Conservation (phyloP, 805 yeast species). For the Pichia kluyveri region DNA sequence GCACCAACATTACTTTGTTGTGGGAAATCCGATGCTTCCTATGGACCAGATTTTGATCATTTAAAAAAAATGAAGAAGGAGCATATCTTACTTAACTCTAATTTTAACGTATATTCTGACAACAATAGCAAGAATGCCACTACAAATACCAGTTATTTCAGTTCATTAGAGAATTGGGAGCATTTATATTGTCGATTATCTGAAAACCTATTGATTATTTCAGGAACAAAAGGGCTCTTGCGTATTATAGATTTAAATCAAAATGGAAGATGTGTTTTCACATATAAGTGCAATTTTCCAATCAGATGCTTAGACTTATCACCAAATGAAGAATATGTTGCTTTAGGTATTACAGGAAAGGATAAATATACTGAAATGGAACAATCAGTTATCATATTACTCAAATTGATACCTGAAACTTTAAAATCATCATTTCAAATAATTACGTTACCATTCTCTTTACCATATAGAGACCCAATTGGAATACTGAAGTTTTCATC, state of each 20-base stretch:
- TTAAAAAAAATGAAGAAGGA: slow-evolving; percentile 20
- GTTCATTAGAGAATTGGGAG: slow-evolving; percentile 44
- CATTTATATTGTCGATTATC: slow-evolving; percentile 53
- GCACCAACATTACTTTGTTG: slow-evolving; percentile 54
- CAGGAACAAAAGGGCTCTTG: slow-evolving; percentile 66
- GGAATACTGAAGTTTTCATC: slow-evolving; percentile 64
- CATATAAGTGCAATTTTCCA: slow-evolving; percentile 63
- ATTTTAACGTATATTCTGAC: slow-evolving; percentile 10
- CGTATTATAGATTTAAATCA: slow-evolving; percentile 51
- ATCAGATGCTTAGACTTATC: slow-evolving; percentile 72
- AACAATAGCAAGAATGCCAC: slow-evolving; percentile 6
- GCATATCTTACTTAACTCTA: slow-evolving; percentile 21
- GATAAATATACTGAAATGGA: slow-evolving; percentile 61
- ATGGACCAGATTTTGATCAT: slow-evolving; percentile 41
- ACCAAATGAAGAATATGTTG: slow-evolving; percentile 53
- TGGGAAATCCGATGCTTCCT: slow-evolving; percentile 64
- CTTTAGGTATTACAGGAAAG: slow-evolving; percentile 76
- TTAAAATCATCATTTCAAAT: slow-evolving; percentile 9
- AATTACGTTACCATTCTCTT: slow-evolving; percentile 37
- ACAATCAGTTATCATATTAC: slow-evolving; percentile 67
- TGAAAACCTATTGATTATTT: slow-evolving; percentile 49
- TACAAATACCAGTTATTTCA: slow-evolving; percentile 19
- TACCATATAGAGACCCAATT: slow-evolving; percentile 83
- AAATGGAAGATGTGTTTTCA: slow-evolving; percentile 56
- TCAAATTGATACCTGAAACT: slow-evolving; percentile 13